These are phyloP conservation scores for Nidularia pulvinata DNA, from an alignment of 768 basidiomycete genomes.

Conservation along the genomic window DNA sequence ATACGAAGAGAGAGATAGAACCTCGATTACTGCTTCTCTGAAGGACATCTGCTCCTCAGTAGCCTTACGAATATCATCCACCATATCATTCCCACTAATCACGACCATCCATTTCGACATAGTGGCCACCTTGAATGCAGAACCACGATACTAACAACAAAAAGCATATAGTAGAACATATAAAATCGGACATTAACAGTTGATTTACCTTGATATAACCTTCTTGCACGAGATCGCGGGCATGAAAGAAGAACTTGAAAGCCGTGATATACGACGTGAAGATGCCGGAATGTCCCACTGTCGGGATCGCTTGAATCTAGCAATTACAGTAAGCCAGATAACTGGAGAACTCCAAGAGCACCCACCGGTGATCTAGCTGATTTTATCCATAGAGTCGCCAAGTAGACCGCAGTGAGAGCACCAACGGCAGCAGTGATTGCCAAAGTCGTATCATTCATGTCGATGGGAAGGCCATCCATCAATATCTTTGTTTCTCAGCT, in stretches of 20 bases:
- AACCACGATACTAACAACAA: not conserved
- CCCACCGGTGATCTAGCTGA: not conserved
- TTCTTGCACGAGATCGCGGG: slow-evolving; percentile 8
- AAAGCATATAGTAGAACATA: not conserved
- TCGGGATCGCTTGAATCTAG: slow-evolving; percentile 9
- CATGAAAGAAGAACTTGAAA: slow-evolving; percentile 4
- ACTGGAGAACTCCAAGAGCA: no score
- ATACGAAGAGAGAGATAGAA: not conserved
- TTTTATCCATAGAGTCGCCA: not conserved
- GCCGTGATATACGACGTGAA: slow-evolving; percentile 7
- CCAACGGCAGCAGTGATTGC: not conserved
- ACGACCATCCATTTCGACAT: slow-evolving; percentile 26
- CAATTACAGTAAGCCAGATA: not conserved
- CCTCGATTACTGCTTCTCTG: slow-evolving; percentile 1
- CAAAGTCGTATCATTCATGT: not conserved
- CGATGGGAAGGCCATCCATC: no score
- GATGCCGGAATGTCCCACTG: slow-evolving; percentile 8
- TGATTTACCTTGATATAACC: slow-evolving; percentile 10
- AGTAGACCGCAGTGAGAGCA: not conserved
- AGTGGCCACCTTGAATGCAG: slow-evolving; percentile 4
- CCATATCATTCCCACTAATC: slow-evolving; percentile 19
- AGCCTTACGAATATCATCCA: slow-evolving; percentile 30
- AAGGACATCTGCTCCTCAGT: slow-evolving; percentile 23
- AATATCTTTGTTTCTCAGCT: no score
- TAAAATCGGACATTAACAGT: not conserved